Evolutionary conservation across 2,329 filamentous ascomycete genomes (phyloP).

Genomic region (Penicillium janthinellum): DNA sequence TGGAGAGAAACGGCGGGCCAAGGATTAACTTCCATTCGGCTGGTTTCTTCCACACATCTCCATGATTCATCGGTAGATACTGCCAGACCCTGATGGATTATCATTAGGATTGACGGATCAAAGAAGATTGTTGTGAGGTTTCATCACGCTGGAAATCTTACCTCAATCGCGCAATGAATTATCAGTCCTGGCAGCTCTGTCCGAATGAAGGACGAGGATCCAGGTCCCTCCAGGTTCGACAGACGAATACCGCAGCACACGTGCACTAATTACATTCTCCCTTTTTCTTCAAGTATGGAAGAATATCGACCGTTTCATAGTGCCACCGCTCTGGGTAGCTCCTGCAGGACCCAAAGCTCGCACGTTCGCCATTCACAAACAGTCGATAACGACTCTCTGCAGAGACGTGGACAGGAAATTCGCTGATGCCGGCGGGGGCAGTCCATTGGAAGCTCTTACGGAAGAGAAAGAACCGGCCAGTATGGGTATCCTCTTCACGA

Average conservation of each 20-base stretch:
- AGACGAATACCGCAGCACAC: conserved; percentile 25
- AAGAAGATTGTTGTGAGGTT: neutral
- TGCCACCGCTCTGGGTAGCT: conserved; percentile 24
- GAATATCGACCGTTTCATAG: conserved; percentile 28
- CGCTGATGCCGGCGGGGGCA: neutral
- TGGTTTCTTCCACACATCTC: conserved; percentile 18
- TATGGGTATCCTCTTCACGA: conserved; percentile 13
- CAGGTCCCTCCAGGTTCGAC: conserved; percentile 20
- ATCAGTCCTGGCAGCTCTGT: conserved; percentile 27
- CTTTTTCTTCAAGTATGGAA: conserved; percentile 17
- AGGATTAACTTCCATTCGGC: conserved; percentile 28
- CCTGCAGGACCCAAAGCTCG: conserved; percentile 26
- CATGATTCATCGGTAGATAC: conserved; percentile 13
- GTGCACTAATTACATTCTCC: conserved; percentile 19
- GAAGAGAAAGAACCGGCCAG: conserved; percentile 17
- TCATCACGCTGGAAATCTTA: conserved; percentile 1
- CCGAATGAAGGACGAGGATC: conserved; percentile 26
- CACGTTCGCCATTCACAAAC: conserved; percentile 22
- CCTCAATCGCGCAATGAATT: conserved; percentile 22
- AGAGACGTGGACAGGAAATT: conserved; percentile 19
- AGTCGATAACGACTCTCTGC: conserved; percentile 27
- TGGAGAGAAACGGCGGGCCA: conserved; percentile 27
- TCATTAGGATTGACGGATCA: neutral
- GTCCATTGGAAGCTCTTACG: conserved; percentile 17
- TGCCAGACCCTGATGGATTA: neutral